Conservation (phyloP, 148 eudicot species). For the Silene latifolia region DNA sequence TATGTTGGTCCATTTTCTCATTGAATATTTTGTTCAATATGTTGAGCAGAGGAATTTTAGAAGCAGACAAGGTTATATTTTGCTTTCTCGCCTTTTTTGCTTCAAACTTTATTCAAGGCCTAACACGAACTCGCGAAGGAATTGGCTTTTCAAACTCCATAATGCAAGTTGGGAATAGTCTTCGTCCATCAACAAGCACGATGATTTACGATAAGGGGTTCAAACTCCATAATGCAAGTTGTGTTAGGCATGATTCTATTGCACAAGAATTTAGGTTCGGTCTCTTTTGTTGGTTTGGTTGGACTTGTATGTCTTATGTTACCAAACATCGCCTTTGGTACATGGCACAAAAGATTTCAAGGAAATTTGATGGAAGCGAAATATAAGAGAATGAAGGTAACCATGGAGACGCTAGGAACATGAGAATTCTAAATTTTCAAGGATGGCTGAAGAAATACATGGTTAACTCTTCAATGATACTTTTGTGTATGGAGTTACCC, state of each 20-base stretch:
- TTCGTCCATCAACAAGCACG: conserved; percentile 10
- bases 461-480: conserved; percentile 25
- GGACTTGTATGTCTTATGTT: not conserved
- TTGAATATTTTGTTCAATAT: conserved; percentile 18
- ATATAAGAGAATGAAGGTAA: conserved; percentile 54
- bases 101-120: conserved; percentile 1
- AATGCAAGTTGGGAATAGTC: conserved; percentile 20
- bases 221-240: conserved; percentile 12
- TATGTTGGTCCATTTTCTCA: conserved; percentile 18
- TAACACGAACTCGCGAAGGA: not conserved
- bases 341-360: conserved; percentile 38
- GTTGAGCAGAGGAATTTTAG: not conserved
- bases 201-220: conserved; percentile 10
- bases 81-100: conserved; percentile 4
- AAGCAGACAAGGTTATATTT: not conserved
- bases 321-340: conserved; percentile 10
- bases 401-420: conserved; percentile 47
- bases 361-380: conserved; percentile 42
- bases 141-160: conserved; percentile 17
- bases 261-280: conserved; percentile 13
- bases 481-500: conserved; percentile 42
- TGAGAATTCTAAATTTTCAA: conserved; percentile 55
- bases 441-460: conserved; percentile 48
- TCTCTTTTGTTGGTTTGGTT: conserved; percentile 6
- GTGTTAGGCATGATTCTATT: conserved; percentile 16